Conservation (phyloP, 208 protist species). For the Crithidia sp. region DNA sequence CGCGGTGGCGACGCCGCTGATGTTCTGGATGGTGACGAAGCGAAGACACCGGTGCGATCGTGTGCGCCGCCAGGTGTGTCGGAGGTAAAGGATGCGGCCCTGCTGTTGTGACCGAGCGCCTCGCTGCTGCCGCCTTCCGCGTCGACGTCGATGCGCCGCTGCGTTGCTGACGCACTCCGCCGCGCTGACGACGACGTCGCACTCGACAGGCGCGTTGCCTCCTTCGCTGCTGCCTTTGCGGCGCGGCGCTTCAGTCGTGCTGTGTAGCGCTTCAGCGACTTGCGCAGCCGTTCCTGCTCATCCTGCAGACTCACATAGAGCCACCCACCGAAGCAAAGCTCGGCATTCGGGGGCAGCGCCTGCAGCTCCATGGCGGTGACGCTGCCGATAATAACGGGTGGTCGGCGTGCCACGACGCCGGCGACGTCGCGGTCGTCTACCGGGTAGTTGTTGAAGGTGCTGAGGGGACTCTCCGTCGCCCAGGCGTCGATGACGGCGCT, state of each 20-base stretch:
- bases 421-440: slow-evolving; percentile 39
- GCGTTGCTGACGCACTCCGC: neutral
- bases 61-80: neutral
- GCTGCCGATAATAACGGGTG: slow-evolving; percentile 62
- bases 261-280: slow-evolving; percentile 38
- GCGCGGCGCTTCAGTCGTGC: slow-evolving; percentile 7
- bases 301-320: slow-evolving; percentile 67
- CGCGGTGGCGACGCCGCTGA: too few species aligned
- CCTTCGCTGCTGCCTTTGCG: slow-evolving; percentile 11
- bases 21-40: neutral
- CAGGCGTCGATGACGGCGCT: slow-evolving; percentile 17
- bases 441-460: slow-evolving; percentile 44
- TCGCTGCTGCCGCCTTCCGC: neutral
- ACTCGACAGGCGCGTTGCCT: slow-evolving; percentile 36
- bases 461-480: slow-evolving; percentile 18
- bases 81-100: neutral
- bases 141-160: too few species aligned
- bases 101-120: neutral
- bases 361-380: slow-evolving; percentile 60
- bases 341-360: slow-evolving; percentile 52
- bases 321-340: slow-evolving; percentile 71
- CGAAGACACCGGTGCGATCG: neutral
- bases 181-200: slow-evolving; percentile 10
- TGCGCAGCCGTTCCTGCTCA: slow-evolving; percentile 56
- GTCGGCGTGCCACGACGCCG: slow-evolving; percentile 20